A percentile compares a stretch with the other conserved stretches of the same genome.
phyloP scores from a whole-genome alignment of 2,329 filamentous ascomycete genomes.

The Sarocladiaceae sp. region DNA sequence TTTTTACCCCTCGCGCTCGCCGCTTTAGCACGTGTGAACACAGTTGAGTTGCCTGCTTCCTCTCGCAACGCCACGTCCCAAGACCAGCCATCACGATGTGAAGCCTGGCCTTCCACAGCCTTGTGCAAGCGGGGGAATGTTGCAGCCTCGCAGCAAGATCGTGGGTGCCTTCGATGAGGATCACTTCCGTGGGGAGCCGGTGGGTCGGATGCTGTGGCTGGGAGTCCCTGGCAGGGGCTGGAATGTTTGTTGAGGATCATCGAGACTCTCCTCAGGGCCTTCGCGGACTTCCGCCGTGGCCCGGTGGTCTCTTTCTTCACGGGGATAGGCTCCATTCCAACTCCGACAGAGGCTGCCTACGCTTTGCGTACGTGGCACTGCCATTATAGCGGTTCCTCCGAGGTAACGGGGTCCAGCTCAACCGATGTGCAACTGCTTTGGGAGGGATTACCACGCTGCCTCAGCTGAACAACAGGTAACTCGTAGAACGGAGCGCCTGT shows the following conservation, averaged over 20 bases:
- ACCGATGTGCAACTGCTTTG: too few species aligned
- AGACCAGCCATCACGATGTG: background rate
- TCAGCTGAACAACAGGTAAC: too few species aligned
- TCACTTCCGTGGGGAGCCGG: constrained; percentile 3
- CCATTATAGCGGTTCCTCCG: constrained; percentile 1
- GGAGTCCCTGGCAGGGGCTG: constrained; percentile 8
- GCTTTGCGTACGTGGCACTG: constrained; percentile 1
- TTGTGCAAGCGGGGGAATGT: background rate
- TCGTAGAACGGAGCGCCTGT: too few species aligned
- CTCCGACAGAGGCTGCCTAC: background rate
- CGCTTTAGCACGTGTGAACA: constrained; percentile 41
- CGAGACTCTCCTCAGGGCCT: background rate
- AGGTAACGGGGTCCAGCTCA: too few species aligned
- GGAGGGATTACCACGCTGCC: too few species aligned
- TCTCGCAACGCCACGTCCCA: background rate
- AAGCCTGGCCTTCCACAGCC: background rate
- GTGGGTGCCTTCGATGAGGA: background rate
- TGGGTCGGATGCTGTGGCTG: constrained; percentile 7
- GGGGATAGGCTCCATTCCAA: background rate
- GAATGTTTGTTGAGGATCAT: constrained; percentile 6
- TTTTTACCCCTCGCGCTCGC: constrained; percentile 54
- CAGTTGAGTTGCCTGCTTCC: background rate
- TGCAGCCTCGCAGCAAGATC: constrained; percentile 1
- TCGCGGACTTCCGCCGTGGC: background rate
- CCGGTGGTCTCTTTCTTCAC: background rate